Base-by-base conservation (phyloP, 306 rosid genomes). In the Leucaena leucocephala region DNA sequence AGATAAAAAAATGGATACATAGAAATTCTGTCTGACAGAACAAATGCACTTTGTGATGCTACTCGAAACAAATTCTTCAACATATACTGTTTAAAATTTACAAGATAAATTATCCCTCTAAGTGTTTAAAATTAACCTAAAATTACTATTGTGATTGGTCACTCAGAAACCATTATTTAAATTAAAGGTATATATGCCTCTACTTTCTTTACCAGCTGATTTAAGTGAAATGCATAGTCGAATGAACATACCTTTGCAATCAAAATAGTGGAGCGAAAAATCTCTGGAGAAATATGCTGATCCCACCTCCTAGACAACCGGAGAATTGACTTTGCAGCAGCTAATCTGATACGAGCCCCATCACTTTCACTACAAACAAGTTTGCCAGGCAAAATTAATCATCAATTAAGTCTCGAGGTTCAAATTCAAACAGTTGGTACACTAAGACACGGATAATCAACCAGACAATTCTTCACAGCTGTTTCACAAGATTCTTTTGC, bases 231-330 rank as follows among this genome's bases (percentile, higher is more conserved):
- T 68, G 61, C 13, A 27, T 27, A 73, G 52, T 68, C 78, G 69
- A 87, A 69, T 57, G 45, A 65, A 33, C 81, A 67, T 81, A 92
- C 98, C 94, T 90, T 92, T 16, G 91, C 98, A 80, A 75, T 81
- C 78, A 82, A 85, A 75, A 91, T 79, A 66, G 92, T 87, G 33
- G 42, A 57, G 68, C 77, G 81, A 59, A 91, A 95, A 78, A 85
- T 84, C 77, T 91, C 89, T 2, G 96, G 94, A 78, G 91, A 77
- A 68, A 95, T 91, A 84, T 88, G 89, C 62, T 80, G 87, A 87
- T 95, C 98, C 97, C 97, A 95, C 88, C 89, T 91, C 82, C 79
- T 89, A 52, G 98, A 86, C 76, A 95, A 92, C 78, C 75, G 86
- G 65, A 95, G 96, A 84, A 92, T 84, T 68, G 98, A 86, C 80